phyloP scores from a whole-genome alignment of 73 alveolate species.

The Blepharisma stoltei region DNA sequence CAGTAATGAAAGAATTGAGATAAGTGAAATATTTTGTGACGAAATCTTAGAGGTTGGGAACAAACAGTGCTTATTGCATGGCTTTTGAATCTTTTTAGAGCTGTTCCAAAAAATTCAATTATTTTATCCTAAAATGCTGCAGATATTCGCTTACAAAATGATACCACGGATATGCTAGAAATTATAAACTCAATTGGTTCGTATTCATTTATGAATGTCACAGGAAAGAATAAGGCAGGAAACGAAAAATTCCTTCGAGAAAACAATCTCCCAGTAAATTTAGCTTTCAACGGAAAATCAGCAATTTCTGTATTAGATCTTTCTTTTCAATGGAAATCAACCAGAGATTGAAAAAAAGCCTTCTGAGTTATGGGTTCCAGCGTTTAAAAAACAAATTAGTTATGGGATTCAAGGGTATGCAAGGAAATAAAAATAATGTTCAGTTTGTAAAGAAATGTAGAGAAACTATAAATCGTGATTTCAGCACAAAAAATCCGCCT shows the following conservation, averaged over 20 bases:
- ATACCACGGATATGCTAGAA: not conserved
- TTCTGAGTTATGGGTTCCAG: not conserved
- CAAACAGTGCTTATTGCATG: not conserved
- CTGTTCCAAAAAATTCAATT: not conserved
- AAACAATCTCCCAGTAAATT: not conserved
- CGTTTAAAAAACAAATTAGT: not conserved
- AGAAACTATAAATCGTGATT: not conserved
- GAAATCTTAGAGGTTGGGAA: conserved; percentile 18
- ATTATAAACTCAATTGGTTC: not conserved
- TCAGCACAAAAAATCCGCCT: not conserved
- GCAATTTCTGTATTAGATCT: conserved; percentile 5
- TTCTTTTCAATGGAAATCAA: not conserved
- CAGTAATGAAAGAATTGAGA: not conserved
- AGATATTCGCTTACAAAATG: not conserved
- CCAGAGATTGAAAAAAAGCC: not conserved
- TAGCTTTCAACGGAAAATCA: conserved; percentile 1
- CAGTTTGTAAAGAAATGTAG: not conserved
- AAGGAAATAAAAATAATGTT: not conserved
- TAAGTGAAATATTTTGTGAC: too few relatives aligned
- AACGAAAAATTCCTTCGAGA: not conserved
- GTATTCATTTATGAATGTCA: not conserved
- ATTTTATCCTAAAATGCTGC: not conserved
- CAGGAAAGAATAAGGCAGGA: not conserved
- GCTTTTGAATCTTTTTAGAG: not conserved
- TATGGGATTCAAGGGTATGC: conserved; percentile 28